Evolutionary conservation across 176 grass and related monocot species (phyloP).

Genomic region (Oryza australiensis): DNA sequence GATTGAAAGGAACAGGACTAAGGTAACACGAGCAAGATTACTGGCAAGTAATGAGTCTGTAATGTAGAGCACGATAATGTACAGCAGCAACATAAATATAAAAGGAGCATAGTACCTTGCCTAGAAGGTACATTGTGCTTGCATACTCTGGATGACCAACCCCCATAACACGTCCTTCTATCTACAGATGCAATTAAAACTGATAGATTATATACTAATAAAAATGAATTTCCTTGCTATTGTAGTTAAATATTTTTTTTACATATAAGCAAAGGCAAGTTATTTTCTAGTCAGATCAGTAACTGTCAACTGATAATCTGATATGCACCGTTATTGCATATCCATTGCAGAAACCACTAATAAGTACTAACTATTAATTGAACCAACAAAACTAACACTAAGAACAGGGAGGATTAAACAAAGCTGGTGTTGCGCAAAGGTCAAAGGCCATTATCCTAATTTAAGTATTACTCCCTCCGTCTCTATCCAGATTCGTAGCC

Average conservation of each 20-base stretch:
- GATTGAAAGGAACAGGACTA: background rate
- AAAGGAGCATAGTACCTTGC: slow-evolving; percentile 60
- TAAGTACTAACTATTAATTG: background rate
- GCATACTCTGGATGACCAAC: slow-evolving; percentile 73
- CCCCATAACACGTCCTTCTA: slow-evolving; percentile 79
- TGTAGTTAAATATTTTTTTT: slow-evolving; percentile 3
- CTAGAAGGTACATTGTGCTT: slow-evolving; percentile 82
- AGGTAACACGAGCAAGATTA: background rate
- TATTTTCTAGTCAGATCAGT: slow-evolving; percentile 1
- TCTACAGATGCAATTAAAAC: slow-evolving; percentile 50
- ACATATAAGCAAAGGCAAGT: background rate
- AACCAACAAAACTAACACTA: background rate
- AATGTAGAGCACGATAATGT: slow-evolving; percentile 4
- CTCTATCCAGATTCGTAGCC: no score
- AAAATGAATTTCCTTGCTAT: background rate
- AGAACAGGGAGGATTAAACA: background rate
- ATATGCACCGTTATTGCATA: background rate
- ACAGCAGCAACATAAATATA: slow-evolving; percentile 17
- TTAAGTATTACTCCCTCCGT: background rate
- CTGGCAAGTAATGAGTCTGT: slow-evolving; percentile 1
- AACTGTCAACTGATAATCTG: background rate
- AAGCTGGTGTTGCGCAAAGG: background rate
- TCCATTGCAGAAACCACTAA: background rate
- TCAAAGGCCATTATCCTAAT: background rate
- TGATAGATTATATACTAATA: slow-evolving; percentile 11